A percentile compares a stretch with the other conserved stretches of the same genome.
phyloP scores from a whole-genome alignment of 306 rosid species.

The Cercis canadensis region DNA sequence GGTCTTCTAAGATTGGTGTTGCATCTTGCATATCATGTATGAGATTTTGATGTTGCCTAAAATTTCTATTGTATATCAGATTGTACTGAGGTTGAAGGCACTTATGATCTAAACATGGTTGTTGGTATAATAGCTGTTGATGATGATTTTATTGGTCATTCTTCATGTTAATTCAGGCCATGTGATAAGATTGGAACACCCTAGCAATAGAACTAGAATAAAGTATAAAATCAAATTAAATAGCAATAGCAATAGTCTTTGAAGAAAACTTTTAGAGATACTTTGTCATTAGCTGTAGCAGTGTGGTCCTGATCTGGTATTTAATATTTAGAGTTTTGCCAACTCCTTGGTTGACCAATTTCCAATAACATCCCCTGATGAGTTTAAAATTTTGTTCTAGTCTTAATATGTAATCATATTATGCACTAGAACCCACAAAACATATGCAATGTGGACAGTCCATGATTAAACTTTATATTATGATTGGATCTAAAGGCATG shows the following conservation, averaged over 20 bases:
- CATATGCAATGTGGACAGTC: no score
- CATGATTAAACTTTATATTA: neutral
- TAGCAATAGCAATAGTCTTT: neutral
- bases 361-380: constrained; percentile 1
- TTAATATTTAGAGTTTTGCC: neutral
- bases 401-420: no score
- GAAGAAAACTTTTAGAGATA: neutral
- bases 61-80: neutral
- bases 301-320: no score
- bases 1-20: neutral
- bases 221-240: neutral
- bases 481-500: neutral
- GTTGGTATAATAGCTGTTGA: constrained; percentile 6
- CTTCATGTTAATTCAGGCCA: neutral
- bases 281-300: no score
- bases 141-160: neutral
- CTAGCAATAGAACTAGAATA: neutral
- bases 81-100: neutral
- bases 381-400: neutral
- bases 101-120: constrained; percentile 3
- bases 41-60: constrained; percentile 11
- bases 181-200: neutral
- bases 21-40: neutral
- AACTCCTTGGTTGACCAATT: neutral
- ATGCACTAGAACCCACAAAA: no score